Percentiles rank a stretch among this genome's conserved stretches.
These are phyloP conservation scores for Cytospora paraplurivora DNA, from an alignment of 2,329 filamentous ascomycete genomes.

Conservation along the genomic window DNA sequence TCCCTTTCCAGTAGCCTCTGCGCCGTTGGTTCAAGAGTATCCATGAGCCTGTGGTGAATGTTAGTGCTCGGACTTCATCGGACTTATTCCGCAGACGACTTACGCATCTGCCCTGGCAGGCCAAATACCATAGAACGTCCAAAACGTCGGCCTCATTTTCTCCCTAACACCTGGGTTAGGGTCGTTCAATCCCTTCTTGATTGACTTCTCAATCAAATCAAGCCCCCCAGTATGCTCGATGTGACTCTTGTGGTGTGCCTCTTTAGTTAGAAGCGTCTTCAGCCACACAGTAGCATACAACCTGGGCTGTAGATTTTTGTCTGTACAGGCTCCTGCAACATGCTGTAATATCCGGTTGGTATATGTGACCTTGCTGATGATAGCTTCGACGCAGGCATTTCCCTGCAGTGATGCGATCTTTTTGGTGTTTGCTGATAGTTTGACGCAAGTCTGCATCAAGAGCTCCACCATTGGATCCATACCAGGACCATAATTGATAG, in stretches of 20 bases:
- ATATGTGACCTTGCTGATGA: slow-evolving; percentile 80
- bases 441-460: slow-evolving; percentile 84
- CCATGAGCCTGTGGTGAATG: slow-evolving; percentile 65
- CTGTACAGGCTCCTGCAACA: slow-evolving; percentile 76
- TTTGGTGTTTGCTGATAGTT: slow-evolving; percentile 86
- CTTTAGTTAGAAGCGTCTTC: slow-evolving; percentile 76
- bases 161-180: slow-evolving; percentile 89
- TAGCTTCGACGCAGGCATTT: slow-evolving; percentile 75
- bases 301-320: slow-evolving; percentile 91
- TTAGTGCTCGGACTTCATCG: slow-evolving; percentile 29
- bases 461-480: slow-evolving; percentile 91
- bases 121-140: slow-evolving; percentile 80
- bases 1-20: slow-evolving; percentile 82
- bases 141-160: slow-evolving; percentile 82
- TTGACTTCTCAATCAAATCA: slow-evolving; percentile 81
- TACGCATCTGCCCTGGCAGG: slow-evolving; percentile 73
- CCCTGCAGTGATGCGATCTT: slow-evolving; percentile 88
- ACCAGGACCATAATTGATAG: slow-evolving; percentile 71
- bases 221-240: slow-evolving; percentile 84
- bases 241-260: slow-evolving; percentile 74
- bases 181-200: slow-evolving; percentile 87
- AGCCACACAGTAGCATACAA: slow-evolving; percentile 81
- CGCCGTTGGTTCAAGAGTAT: slow-evolving; percentile 74
- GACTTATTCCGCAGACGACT: slow-evolving; percentile 39
- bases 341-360: slow-evolving; percentile 82